Percentiles rank a stretch among this genome's conserved stretches.
phyloP scores from a whole-genome alignment of 768 basidiomycete species.

The Leccinum olivaceopallidum region DNA sequence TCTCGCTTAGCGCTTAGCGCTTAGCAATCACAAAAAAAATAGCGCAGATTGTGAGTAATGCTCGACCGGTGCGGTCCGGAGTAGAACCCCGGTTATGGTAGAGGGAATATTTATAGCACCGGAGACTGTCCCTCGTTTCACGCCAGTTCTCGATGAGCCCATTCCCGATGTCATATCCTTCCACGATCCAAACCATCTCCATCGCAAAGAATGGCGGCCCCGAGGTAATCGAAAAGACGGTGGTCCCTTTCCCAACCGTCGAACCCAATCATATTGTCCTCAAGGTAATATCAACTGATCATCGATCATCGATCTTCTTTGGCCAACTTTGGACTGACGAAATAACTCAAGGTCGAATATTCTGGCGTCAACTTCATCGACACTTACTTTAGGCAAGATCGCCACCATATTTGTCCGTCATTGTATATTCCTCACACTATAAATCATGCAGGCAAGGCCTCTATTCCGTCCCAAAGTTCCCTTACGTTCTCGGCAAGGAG shows the following conservation, averaged over 20 bases:
- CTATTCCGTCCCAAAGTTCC: constrained; percentile 58
- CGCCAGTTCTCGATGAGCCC: constrained; percentile 33
- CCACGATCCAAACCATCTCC: constrained; percentile 68
- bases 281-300: constrained; percentile 24
- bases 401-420: not conserved
- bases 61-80: not conserved
- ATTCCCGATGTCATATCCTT: constrained; percentile 51
- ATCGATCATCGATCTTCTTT: not conserved
- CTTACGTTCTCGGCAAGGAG: constrained; percentile 76
- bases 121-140: constrained; percentile 24
- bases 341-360: constrained; percentile 59
- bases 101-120: constrained; percentile 1
- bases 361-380: constrained; percentile 88
- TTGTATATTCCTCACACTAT: not conserved
- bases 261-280: constrained; percentile 58
- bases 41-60: not conserved
- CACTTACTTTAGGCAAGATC: constrained; percentile 69
- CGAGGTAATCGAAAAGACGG: constrained; percentile 72
- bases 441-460: constrained; percentile 51
- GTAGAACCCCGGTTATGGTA: not conserved
- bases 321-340: not conserved
- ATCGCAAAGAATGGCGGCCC: constrained; percentile 73
- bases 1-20: too few species aligned
- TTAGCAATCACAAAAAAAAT: not conserved
- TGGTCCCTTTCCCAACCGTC: constrained; percentile 64